Conservation (phyloP, 805 yeast genomes). For the Candida stauntonica region DNA sequence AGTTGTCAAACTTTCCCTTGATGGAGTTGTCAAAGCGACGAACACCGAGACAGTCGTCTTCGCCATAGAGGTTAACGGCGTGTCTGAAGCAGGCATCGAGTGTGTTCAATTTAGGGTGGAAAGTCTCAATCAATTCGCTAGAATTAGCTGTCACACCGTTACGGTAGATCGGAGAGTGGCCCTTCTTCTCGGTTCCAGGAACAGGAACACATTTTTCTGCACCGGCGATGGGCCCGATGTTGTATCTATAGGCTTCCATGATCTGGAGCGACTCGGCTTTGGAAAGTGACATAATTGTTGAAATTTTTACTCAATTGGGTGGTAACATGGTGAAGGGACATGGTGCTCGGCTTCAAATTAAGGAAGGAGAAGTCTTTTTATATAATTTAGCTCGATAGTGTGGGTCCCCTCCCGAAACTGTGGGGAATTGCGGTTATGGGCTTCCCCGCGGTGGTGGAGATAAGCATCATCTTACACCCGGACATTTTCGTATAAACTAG, state of each 20-base stretch:
- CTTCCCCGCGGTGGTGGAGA: neutral
- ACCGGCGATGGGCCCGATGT: conserved; percentile 4
- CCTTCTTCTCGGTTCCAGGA: conserved; percentile 3
- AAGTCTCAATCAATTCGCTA: neutral
- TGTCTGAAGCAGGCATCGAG: conserved; percentile 15
- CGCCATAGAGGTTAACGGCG: conserved; percentile 21
- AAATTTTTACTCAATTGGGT: too few species aligned
- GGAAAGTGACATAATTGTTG: conserved; percentile 4
- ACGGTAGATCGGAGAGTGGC: conserved; percentile 11
- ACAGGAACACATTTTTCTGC: conserved; percentile 6
- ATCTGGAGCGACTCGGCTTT: conserved; percentile 12
- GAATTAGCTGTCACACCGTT: conserved; percentile 3
- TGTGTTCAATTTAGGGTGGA: conserved; percentile 10
- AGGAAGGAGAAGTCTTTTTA: too few species aligned
- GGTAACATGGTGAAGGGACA: too few species aligned
- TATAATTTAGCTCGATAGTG: too few species aligned
- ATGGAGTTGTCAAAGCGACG: conserved; percentile 23
- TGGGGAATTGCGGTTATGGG: neutral
- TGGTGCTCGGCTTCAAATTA: too few species aligned
- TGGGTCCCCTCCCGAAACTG: neutral
- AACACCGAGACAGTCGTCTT: conserved; percentile 34
- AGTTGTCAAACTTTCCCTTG: conserved; percentile 36
- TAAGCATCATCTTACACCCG: neutral
- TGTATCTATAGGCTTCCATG: conserved; percentile 8
- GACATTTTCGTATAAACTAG: neutral